These are phyloP conservation scores for Saprolegnia parasitica DNA, from an alignment of 352 stramenopile genomes.

Conservation along the genomic window DNA sequence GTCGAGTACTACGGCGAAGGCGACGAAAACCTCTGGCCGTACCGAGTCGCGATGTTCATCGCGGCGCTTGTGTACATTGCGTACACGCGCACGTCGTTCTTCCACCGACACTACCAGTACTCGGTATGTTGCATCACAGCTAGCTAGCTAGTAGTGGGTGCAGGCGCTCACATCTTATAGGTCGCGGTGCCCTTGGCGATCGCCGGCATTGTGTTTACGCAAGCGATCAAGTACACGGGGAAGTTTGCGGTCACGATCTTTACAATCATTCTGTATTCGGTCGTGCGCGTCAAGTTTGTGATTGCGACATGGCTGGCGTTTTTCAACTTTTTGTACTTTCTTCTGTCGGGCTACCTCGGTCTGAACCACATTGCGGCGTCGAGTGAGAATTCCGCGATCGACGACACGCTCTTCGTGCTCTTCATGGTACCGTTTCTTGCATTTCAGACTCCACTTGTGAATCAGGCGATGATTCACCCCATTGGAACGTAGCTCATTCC, in stretches of 20 bases:
- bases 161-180: slow-evolving; percentile 16
- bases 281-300: slow-evolving; percentile 81
- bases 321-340: slow-evolving; percentile 77
- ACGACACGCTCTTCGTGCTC: slow-evolving; percentile 19
- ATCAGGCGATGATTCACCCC: not conserved
- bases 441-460: not conserved
- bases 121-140: not conserved
- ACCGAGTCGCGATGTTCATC: slow-evolving; percentile 20
- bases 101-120: slow-evolving; percentile 24
- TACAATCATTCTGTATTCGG: slow-evolving; percentile 71
- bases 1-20: slow-evolving; percentile 27
- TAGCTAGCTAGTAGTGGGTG: not conserved
- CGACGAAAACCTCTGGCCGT: slow-evolving; percentile 8
- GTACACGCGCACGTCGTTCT: slow-evolving; percentile 19
- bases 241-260: slow-evolving; percentile 79
- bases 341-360: slow-evolving; percentile 49
- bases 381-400: slow-evolving; percentile 19
- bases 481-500: slow-evolving; percentile 46
- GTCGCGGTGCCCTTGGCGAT: slow-evolving; percentile 47
- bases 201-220: slow-evolving; percentile 67
- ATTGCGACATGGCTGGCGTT: slow-evolving; percentile 67
- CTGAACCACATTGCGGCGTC: slow-evolving; percentile 34
- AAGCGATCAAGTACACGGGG: slow-evolving; percentile 78
- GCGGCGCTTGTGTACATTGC: not conserved
- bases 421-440: slow-evolving; percentile 22